Percentiles rank a stretch among this genome's conserved stretches.
These are phyloP conservation scores for Hypsizygus marmoreus DNA, from an alignment of 768 basidiomycete species.

Conservation along the genomic window DNA sequence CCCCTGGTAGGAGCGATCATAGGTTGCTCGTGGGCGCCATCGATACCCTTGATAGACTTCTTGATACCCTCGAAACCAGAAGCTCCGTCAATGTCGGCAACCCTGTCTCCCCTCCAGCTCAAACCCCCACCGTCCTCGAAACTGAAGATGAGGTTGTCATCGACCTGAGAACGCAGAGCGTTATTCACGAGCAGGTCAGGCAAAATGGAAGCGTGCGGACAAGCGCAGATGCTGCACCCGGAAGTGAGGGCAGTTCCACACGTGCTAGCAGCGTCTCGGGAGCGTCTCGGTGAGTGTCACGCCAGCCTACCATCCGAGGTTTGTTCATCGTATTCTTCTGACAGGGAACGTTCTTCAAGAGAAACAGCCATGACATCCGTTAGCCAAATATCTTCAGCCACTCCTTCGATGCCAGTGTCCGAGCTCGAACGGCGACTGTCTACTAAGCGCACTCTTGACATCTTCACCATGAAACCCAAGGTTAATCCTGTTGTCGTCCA, in stretches of 20 bases:
- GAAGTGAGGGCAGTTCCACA: constrained; percentile 53
- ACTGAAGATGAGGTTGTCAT: constrained; percentile 60
- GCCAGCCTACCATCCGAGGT: not conserved
- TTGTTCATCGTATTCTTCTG: constrained; percentile 4
- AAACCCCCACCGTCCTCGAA: constrained; percentile 28
- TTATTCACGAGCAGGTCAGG: constrained; percentile 25
- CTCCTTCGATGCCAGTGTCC: constrained; percentile 57
- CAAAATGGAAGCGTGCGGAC: constrained; percentile 19
- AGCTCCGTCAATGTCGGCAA: constrained; percentile 53
- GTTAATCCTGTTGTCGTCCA: constrained; percentile 41
- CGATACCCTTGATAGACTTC: constrained; percentile 75
- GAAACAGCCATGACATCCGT: constrained; percentile 59
- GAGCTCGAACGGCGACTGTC: constrained; percentile 83
- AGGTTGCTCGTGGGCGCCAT: constrained; percentile 76
- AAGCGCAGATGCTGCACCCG: constrained; percentile 31
- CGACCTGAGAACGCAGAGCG: constrained; percentile 47
- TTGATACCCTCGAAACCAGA: constrained; percentile 66
- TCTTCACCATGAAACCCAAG: constrained; percentile 95
- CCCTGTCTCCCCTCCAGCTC: constrained; percentile 14
- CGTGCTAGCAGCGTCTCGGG: constrained; percentile 54
- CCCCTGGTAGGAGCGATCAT: constrained; percentile 86
- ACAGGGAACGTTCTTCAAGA: constrained; percentile 60
- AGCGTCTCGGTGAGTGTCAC: constrained; percentile 53
- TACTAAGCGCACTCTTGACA: constrained; percentile 80
- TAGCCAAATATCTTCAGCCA: constrained; percentile 52